Conservation (phyloP, 768 basidiomycete species). For the Amanita phalloides region DNA sequence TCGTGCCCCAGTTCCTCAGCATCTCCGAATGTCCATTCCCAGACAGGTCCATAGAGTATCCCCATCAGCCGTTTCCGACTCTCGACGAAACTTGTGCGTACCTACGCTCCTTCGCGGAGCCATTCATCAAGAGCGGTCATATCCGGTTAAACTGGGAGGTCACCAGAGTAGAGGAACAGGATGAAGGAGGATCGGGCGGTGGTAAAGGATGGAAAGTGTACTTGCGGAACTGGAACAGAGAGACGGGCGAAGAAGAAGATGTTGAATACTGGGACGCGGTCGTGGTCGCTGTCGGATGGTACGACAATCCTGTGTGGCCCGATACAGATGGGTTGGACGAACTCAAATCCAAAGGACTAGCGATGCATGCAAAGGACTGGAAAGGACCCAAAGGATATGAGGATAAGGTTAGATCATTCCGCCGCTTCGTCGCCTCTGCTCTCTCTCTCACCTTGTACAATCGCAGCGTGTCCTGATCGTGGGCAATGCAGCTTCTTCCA, state of each 20-base stretch:
- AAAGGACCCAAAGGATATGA: conserved; percentile 26
- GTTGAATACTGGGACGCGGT: conserved; percentile 39
- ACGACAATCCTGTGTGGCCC: conserved; percentile 35
- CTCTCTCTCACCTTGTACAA: background rate
- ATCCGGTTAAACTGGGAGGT: conserved; percentile 35
- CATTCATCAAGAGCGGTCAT: conserved; percentile 17
- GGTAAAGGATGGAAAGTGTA: conserved; percentile 26
- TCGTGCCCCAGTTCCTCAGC: conserved; percentile 33
- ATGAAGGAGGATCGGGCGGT: background rate
- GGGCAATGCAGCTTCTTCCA: conserved; percentile 42
- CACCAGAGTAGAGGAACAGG: conserved; percentile 23
- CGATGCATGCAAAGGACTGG: conserved; percentile 33
- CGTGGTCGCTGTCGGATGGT: conserved; percentile 35
- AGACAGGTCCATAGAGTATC: conserved; percentile 11
- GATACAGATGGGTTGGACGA: conserved; percentile 29
- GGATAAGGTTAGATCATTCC: conserved; percentile 18
- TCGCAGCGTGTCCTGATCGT: conserved; percentile 32
- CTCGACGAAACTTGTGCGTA: conserved; percentile 27
- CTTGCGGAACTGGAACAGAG: conserved; percentile 8
- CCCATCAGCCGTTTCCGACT: conserved; percentile 29
- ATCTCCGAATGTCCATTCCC: conserved; percentile 28
- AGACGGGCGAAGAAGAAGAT: conserved; percentile 17
- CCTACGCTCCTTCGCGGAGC: conserved; percentile 23
- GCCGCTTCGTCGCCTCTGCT: background rate
- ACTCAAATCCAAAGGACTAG: conserved; percentile 19